These are phyloP conservation scores for Cercophora sp. DNA, from an alignment of 495 filamentous ascomycete genomes.

Conservation along the genomic window DNA sequence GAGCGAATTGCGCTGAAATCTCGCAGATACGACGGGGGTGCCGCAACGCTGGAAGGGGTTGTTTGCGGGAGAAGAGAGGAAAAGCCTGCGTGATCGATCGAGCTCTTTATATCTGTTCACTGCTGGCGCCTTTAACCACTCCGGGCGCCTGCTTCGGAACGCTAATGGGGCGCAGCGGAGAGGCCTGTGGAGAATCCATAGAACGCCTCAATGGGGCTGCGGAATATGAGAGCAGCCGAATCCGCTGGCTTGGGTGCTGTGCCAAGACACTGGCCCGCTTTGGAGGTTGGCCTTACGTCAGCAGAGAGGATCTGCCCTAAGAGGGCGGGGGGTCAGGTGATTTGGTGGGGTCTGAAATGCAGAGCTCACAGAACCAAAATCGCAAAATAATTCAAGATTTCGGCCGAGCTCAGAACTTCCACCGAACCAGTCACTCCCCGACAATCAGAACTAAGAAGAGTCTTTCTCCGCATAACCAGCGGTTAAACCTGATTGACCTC, in stretches of 20 bases:
- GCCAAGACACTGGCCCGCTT: too few species aligned
- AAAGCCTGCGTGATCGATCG: slow-evolving; percentile 21
- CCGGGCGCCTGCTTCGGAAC: too few species aligned
- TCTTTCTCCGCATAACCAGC: slow-evolving; percentile 53
- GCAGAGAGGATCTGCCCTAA: too few species aligned
- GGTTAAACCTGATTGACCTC: slow-evolving; percentile 57
- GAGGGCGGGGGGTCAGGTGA: slow-evolving; percentile 23
- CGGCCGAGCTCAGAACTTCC: slow-evolving; percentile 14
- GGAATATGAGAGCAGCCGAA: too few species aligned
- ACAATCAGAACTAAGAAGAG: slow-evolving; percentile 49
- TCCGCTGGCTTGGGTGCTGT: too few species aligned
- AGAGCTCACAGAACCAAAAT: slow-evolving; percentile 30
- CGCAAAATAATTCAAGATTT: slow-evolving; percentile 29
- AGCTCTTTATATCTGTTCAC: slow-evolving; percentile 12
- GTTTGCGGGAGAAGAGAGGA: slow-evolving; percentile 16
- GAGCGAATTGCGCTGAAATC: background rate
- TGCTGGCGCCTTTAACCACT: slow-evolving; percentile 4
- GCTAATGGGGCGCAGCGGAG: too few species aligned
- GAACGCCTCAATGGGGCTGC: too few species aligned
- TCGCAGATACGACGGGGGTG: background rate
- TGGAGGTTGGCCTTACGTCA: background rate
- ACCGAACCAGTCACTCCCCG: slow-evolving; percentile 16
- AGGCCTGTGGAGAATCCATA: too few species aligned
- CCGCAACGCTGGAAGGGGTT: background rate
- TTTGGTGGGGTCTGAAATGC: slow-evolving; percentile 21